Base-by-base conservation (phyloP, 2,329 filamentous ascomycete genomes). In the Neoarthrinium moseri region DNA sequence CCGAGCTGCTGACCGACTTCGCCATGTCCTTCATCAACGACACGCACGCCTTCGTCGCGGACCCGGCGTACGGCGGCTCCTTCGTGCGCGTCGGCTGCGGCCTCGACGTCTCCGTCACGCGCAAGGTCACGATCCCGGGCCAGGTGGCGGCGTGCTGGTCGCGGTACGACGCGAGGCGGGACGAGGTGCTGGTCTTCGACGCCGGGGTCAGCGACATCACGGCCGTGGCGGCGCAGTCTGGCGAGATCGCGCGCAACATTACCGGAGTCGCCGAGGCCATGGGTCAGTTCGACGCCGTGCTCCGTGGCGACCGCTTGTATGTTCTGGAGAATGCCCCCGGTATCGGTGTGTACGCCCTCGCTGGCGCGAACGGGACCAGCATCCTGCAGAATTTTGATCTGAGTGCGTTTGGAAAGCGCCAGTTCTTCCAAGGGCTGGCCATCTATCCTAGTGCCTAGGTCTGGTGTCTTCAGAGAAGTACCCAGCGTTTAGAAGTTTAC, bases 121-220 rank as follows among this genome's bases (percentile, higher is more conserved):
- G 57, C 22, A 59, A 59, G 34, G 53, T 64, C 47, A 43, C 54
- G 11, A 59, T 73, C 21, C 54, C 56, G 10, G 66, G 60, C 47
- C 69, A 73, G 51, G 51, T 24, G 15, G 69, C 68, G 13, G 71
- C 67, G 5, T 73, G 70, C 52, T 73, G 71, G 70, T 60, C 59
- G 21, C 64, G 66, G 2, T 59, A 68, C 27, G 69, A 67, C 1
- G 15, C 48, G 1, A 40, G 49, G 4, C 65, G 62, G 10, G 52
- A 59, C 3, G 66, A 59, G 17, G 69, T 65, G 3, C 73, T 65
- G 45, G 64, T 73, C 11, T 64, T 70, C 5, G 70, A 74, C 48
- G 66, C 60, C 2, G 63, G 44, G 0, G 49, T 59, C 67, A 41
- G 8, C 26, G n/a, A 29, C 26, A 29, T 29, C 26, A 29, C 26